phyloP scores from a whole-genome alignment of 2,329 filamentous ascomycete species.

The Shiraia sp. region DNA sequence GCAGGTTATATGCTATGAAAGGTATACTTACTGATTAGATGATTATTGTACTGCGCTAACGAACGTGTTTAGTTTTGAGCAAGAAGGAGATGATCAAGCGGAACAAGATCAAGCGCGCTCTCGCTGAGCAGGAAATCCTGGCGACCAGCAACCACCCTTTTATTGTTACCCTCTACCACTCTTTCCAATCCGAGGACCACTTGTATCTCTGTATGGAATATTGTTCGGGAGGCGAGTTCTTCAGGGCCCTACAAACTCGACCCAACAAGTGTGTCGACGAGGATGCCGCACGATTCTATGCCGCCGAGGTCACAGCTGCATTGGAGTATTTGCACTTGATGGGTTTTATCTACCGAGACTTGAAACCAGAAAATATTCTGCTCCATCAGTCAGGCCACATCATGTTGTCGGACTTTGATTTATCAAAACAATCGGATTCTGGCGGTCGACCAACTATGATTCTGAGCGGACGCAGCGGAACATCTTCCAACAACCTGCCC shows the following conservation, averaged over 20 bases:
- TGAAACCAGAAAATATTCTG: constrained; percentile 97
- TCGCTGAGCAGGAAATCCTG: constrained; percentile 96
- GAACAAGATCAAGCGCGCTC: constrained; percentile 98
- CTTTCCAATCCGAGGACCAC: constrained; percentile 98
- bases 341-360: constrained; percentile 98
- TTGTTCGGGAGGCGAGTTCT: constrained; percentile 98
- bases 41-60: constrained; percentile 29
- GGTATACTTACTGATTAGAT: constrained; percentile 57
- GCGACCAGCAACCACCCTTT: constrained; percentile 99
- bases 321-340: constrained; percentile 96
- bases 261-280: constrained; percentile 97
- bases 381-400: constrained; percentile 99
- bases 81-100: constrained; percentile 99
- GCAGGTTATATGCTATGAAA: constrained; percentile 96
- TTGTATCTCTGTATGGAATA: constrained; percentile 99
- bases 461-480: constrained; percentile 73
- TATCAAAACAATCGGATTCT: constrained; percentile 95
- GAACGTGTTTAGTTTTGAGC: constrained; percentile 76
- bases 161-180: constrained; percentile 98
- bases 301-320: constrained; percentile 94
- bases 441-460: constrained; percentile 99
- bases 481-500: constrained; percentile 82
- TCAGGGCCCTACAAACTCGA: constrained; percentile 91
- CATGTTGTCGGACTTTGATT: constrained; percentile 98
- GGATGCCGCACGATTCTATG: constrained; percentile 95